A percentile compares a stretch with the other conserved stretches of the same genome.
Evolutionary conservation across 371 early-diverging fungal species (phyloP).

Genomic region (Gilbertella persicaria): DNA sequence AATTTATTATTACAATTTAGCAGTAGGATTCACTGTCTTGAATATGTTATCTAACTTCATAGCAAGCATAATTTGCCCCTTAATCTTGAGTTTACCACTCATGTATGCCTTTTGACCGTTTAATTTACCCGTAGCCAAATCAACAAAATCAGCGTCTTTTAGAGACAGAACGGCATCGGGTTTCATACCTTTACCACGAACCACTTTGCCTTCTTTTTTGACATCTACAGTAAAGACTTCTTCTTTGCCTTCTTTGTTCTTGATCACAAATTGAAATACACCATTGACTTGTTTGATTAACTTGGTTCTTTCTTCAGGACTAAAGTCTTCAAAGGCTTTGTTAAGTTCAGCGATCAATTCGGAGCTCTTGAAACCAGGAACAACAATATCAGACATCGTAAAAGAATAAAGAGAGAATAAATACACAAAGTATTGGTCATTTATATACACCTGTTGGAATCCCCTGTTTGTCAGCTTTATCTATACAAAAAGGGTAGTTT

Average conservation of each 20-base stretch:
- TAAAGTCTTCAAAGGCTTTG: constrained; percentile 36
- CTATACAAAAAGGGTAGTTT: constrained; percentile 10
- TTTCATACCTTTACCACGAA: constrained; percentile 67
- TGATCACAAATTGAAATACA: constrained; percentile 84
- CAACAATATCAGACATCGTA: constrained; percentile 29
- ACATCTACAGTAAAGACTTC: constrained; percentile 77
- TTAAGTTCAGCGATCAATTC: constrained; percentile 43
- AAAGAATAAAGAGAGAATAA: not conserved
- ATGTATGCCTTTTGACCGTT: constrained; percentile 82
- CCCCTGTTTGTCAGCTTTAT: constrained; percentile 10
- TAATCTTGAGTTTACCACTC: constrained; percentile 83
- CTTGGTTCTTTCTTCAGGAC: constrained; percentile 44
- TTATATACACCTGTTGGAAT: constrained; percentile 1
- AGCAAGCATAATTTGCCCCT: constrained; percentile 89
- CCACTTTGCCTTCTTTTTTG: constrained; percentile 67
- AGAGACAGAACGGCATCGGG: constrained; percentile 69
- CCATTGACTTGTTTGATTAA: constrained; percentile 70
- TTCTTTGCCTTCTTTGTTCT: constrained; percentile 62
- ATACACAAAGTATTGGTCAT: not conserved
- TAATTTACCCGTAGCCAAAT: constrained; percentile 81
- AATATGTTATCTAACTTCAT: constrained; percentile 75
- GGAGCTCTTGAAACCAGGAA: constrained; percentile 51
- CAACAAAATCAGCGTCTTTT: constrained; percentile 83
- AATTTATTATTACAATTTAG: constrained; percentile 65
- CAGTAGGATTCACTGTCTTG: constrained; percentile 48